phyloP scores from a whole-genome alignment of 2,329 filamentous ascomycete species.

The Hyphodiscus sp. region DNA sequence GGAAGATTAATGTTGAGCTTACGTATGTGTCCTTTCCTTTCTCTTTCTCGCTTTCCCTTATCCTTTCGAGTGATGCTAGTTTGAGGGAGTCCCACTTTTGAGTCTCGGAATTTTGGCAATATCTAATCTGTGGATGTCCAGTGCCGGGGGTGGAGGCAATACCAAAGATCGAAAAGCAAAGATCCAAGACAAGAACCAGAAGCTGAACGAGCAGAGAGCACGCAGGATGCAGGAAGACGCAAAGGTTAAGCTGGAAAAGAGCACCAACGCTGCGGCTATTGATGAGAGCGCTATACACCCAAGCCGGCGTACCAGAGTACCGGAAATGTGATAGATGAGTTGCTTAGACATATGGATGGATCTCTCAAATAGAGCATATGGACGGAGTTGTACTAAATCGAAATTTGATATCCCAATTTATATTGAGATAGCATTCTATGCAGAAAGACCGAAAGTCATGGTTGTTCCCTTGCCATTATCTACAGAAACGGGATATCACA shows the following conservation, averaged over 20 bases:
- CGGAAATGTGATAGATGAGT: slow-evolving; percentile 5
- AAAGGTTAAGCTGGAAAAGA: slow-evolving; percentile 21
- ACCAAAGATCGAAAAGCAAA: slow-evolving; percentile 65
- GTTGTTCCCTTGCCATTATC: slow-evolving; percentile 19
- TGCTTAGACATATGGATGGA: background rate
- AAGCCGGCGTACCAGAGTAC: slow-evolving; percentile 23
- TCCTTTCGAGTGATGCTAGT: background rate
- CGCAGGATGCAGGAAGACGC: slow-evolving; percentile 25
- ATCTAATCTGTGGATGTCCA: slow-evolving; percentile 28
- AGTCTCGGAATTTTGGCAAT: background rate
- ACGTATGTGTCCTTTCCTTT: slow-evolving; percentile 50
- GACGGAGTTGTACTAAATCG: background rate
- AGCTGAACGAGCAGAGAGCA: slow-evolving; percentile 56
- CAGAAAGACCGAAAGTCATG: slow-evolving; percentile 1
- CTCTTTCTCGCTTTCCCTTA: background rate
- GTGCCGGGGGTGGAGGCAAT: slow-evolving; percentile 80
- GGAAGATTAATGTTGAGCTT: slow-evolving; percentile 88
- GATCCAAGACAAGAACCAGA: slow-evolving; percentile 79
- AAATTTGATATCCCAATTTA: background rate
- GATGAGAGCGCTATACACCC: slow-evolving; percentile 27
- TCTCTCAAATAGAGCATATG: background rate
- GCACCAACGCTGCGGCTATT: slow-evolving; percentile 11
- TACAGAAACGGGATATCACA: slow-evolving; percentile 21
- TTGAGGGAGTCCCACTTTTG: background rate
- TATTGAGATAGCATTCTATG: background rate